Base-by-base conservation (phyloP, 2,329 filamentous ascomycete genomes). In the Neurospora sp. region DNA sequence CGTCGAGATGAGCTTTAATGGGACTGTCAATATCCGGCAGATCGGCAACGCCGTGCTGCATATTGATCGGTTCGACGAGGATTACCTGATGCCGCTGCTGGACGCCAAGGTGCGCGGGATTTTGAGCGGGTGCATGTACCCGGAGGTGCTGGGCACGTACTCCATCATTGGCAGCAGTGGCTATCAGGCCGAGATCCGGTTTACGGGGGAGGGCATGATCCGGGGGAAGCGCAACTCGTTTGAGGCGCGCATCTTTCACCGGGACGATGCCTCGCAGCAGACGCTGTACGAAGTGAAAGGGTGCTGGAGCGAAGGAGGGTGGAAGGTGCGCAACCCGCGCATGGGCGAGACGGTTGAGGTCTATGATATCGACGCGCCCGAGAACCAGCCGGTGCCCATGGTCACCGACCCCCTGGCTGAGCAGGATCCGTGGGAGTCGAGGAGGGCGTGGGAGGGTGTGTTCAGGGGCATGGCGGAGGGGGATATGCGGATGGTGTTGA, bases 381-480 rank as follows among this genome's bases (percentile, higher is more conserved):
- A 77, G 70, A 79, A 80, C 70, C 71, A 69, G 23, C 76, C 79
- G 0, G 77, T 76, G 11, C 75, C 77, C 7, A 77, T 83, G 38
- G 77, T 78, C 2, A 74, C 82, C 1, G 75, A 74, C 3, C 86
- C 90, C 0, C 76, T 91, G 8, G 88, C 91, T 46, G 79, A 90
- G 71, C 93, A 97, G 80, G 91, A 95, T 73, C 86, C 91, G 1
- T 89, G 93, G 76, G 93, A 97, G 81, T 91, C 91, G 9, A 86
- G 93, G 11, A 86, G 88, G 46, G 93, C 93, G 0, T 97, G 93
- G 93, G 83, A 83, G 39, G 90, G 90, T 72, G 93, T 97, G 2
- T 90, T 92, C 0, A 83, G 85, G 3, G 91, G 89, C 33, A 91
- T 97, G 70, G 80, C 83, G n/a, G 84, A 83, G 71, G 91, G 91